Evolutionary conservation across 305 asterid genomes (phyloP), one percentile per base, ranked within the genome.

Genomic region (Fraxinus nigra): DNA sequence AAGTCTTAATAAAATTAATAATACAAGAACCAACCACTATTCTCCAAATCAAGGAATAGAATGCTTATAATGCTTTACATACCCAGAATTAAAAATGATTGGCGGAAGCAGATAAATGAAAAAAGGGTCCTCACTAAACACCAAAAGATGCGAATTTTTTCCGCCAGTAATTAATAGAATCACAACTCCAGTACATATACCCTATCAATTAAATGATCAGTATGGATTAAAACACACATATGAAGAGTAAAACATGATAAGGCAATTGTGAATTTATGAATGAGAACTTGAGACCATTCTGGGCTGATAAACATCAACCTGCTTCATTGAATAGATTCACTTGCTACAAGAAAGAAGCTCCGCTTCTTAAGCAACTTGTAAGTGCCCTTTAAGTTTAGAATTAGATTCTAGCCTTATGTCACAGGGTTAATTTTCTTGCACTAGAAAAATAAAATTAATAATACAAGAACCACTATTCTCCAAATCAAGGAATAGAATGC

Each of bases 61-160:
- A 48, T 63, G 28, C 30, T 26, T 28, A 75, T 63, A 33, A 76
- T 48, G 74, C 26, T 26, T 4, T 61, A 73, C 80, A 70, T 90
- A 94, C 97, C 97, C 97, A n/a, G 97, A 97, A 81, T 92, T 91
- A 83, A 94, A 94, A 82, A 92, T 94, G 86, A 94, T 94, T 67
- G 98, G 98, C 72, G 98, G 97, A 79, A 94, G 97, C 81, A 94
- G 86, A 88, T 93, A 93, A 75, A 92, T 92, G 86, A 93, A 93
- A 91, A 93, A 93, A 84, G 92, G 93, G 85, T 91, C 97, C 89
- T 93, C 97, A 35, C 95, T 92, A 89, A 93, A 93, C 79, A 91
- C 95, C 81, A 93, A 80, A 34, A 93, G 90, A 76, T 87, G 98
- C 72, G 98, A 92, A 84, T 90, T 89, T 88, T 87, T 93, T 74